A percentile compares a stretch with the other conserved stretches of the same genome.
Conservation (phyloP, 2,329 filamentous ascomycete genomes). For the Pseudodiploospora longispora region DNA sequence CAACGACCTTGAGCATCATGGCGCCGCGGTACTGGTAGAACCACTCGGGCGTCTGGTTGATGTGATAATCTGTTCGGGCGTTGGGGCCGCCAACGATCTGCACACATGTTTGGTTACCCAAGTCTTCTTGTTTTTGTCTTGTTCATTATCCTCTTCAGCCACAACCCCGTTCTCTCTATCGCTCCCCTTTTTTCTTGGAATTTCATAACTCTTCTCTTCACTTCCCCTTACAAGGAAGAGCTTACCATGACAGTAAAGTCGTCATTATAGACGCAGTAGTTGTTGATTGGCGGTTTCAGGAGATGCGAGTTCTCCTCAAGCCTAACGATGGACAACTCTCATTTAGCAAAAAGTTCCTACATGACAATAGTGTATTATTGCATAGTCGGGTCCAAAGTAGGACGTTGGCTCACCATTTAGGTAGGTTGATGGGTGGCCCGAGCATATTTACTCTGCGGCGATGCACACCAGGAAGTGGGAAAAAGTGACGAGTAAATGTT, state of each 20-base stretch:
- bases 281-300: conserved; percentile 89
- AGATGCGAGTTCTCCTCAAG: conserved; percentile 86
- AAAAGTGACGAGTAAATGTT: not conserved
- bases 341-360: not conserved
- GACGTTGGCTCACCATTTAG: conserved; percentile 43
- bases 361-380: not conserved
- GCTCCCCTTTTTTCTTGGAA: not conserved
- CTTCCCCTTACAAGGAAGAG: not conserved
- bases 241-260: conserved; percentile 71
- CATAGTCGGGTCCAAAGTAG: not conserved
- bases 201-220: not conserved
- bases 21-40: conserved; percentile 94
- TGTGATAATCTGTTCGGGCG: conserved; percentile 94
- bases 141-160: not conserved
- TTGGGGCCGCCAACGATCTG: conserved; percentile 93
- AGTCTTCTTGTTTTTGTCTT: not conserved
- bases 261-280: conserved; percentile 91
- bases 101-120: not conserved
- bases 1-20: conserved; percentile 90
- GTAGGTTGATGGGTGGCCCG: conserved; percentile 44
- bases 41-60: conserved; percentile 93
- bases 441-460: conserved; percentile 31
- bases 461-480: not conserved
- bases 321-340: conserved; percentile 40
- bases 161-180: not conserved